Evolutionary conservation across 805 yeast species (phyloP), one percentile per base, ranked within the genome.

Genomic region (Myxozyma neglecta): DNA sequence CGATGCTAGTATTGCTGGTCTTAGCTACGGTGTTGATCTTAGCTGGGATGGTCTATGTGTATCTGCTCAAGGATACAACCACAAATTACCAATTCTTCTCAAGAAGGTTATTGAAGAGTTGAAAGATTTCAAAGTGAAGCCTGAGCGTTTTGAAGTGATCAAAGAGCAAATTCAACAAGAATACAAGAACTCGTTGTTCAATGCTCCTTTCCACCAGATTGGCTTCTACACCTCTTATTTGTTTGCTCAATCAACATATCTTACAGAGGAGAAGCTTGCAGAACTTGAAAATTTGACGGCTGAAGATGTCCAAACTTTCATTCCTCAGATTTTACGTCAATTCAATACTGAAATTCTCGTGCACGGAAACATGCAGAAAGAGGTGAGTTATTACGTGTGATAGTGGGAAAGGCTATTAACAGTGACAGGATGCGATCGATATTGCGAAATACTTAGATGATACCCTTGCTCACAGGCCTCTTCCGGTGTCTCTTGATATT

Each of bases 1-100:
- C 70, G 88, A 89, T 70, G 97, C 99, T 0, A 82, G 84, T 8
- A 79, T 91, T 58, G 97, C 94, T 1, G 94, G 94, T 0, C 80
- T 90, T 60, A 76, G 80, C 55, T 85, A 85, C 61, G 75, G 80
- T 1, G 79, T 92, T 45, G 74, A 79, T 36, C 77, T 82, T 61
- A 83, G 87, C 58, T 81, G 87, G 64, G 90, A 86, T 67, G 96
- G 97, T 0, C 70, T 92, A 45, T 81, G 82, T 44, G 71, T 93
- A 48, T 83, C 83, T 52, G 78, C 90, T 24, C 78, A 80, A 44
- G 99, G 99, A 1, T 94, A 87, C 73, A 89, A 88, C 68, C 93
- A 94, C 73, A 93, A 93, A 70, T 76, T 90, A 50, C 80, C 82
- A 18, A 81, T 80, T 13, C 79, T 93, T 48, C 75, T 90, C 32